phyloP scores from a whole-genome alignment of 345 rosid genomes.

The Streptanthus diversifolius region DNA sequence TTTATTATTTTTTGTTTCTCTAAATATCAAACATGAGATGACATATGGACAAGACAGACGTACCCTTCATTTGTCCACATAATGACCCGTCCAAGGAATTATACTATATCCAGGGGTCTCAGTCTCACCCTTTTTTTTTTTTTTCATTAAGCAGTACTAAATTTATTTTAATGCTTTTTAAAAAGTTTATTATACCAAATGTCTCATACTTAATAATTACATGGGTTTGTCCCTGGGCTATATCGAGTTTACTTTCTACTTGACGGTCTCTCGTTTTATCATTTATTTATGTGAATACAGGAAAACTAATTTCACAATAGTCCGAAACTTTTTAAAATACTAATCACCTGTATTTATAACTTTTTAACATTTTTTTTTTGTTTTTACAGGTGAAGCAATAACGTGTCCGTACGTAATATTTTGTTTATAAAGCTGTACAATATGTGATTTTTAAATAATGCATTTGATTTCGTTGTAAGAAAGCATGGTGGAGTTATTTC shows the following conservation, averaged over 20 bases:
- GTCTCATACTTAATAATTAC: no score
- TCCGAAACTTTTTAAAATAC: background rate
- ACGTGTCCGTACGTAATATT: background rate
- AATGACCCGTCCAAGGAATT: background rate
- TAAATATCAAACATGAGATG: background rate
- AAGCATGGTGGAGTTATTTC: background rate
- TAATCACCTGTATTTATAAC: background rate
- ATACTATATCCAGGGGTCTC: no score
- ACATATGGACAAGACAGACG: background rate
- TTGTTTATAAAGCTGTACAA: background rate
- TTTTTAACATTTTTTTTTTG: background rate
- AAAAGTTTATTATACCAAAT: no score
- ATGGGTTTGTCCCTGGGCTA: no score
- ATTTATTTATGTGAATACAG: background rate
- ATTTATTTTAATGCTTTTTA: no score
- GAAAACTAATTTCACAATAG: background rate
- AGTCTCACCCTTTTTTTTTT: no score
- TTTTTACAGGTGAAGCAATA: background rate
- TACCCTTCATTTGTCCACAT: background rate
- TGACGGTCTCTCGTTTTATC: background rate
- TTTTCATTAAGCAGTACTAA: no score
- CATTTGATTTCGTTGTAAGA: background rate
- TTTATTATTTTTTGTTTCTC: background rate
- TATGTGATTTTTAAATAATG: background rate
- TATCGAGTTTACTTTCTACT: background rate